These are phyloP conservation scores for Tricholoma sp. DNA, from an alignment of 768 basidiomycete genomes.

Conservation along the genomic window DNA sequence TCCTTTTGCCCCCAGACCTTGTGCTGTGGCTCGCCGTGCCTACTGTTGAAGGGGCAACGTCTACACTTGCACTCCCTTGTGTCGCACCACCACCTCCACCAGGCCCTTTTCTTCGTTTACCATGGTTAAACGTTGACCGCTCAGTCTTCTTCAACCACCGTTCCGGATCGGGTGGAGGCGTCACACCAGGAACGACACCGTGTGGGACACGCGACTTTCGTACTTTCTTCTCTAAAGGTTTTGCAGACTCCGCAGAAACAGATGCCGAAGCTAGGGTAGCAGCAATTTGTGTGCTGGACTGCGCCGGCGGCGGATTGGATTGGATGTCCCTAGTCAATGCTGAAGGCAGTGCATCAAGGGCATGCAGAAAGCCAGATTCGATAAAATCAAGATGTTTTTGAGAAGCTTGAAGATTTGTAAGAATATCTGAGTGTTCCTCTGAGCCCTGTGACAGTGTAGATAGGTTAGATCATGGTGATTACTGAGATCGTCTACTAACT, in stretches of 20 bases:
- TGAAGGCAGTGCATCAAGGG: conserved; percentile 56
- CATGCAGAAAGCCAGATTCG: conserved; percentile 58
- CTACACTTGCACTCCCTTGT: conserved; percentile 51
- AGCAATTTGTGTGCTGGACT: conserved; percentile 26
- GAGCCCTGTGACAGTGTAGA: conserved; percentile 49
- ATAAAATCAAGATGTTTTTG: conserved; percentile 84
- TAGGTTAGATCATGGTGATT: conserved; percentile 1
- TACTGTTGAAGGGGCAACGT: conserved; percentile 23
- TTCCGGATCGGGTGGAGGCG: conserved; percentile 81
- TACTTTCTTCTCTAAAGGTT: conserved; percentile 39
- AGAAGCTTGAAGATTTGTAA: conserved; percentile 80
- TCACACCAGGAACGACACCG: conserved; percentile 74
- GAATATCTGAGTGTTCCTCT: conserved; percentile 84
- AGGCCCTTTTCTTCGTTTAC: conserved; percentile 47
- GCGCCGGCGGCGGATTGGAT: conserved; percentile 54
- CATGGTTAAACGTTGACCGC: conserved; percentile 52
- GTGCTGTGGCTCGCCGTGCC: conserved; percentile 30
- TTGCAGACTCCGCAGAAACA: conserved; percentile 21
- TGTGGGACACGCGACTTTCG: conserved; percentile 66
- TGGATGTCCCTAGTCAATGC: conserved; percentile 52
- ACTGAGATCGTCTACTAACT: conserved; percentile 38
- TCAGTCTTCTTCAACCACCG: conserved; percentile 88
- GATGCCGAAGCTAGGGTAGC: conserved; percentile 26
- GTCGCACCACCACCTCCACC: conserved; percentile 55
- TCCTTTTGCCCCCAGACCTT: conserved; percentile 44